phyloP scores from a whole-genome alignment of 371 early-diverging fungal species.

The Parasitella parasitica region DNA sequence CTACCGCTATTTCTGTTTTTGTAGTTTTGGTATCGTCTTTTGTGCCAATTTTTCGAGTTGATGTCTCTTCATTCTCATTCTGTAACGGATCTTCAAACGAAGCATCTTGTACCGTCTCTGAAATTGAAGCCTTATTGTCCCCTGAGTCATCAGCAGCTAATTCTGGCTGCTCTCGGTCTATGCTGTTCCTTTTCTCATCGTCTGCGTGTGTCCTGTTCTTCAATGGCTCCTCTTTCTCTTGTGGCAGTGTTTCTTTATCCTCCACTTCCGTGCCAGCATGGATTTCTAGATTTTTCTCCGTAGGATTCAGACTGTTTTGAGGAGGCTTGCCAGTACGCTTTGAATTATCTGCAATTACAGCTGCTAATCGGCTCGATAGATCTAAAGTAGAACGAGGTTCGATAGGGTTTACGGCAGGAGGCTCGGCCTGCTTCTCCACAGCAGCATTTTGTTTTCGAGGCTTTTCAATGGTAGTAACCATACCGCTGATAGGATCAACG shows the following conservation, averaged over 20 bases:
- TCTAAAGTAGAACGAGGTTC: constrained; percentile 30
- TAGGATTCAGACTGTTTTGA: background rate
- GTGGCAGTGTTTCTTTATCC: background rate
- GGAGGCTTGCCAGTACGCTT: background rate
- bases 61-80: background rate
- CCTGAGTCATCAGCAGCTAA: too few species aligned
- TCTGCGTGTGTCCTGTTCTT: background rate
- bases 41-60: too few species aligned
- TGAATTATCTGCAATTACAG: constrained; percentile 28
- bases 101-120: background rate
- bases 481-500: constrained; percentile 50
- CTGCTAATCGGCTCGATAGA: constrained; percentile 44
- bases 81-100: background rate
- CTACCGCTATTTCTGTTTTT: background rate
- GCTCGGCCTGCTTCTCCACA: background rate
- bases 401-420: constrained; percentile 1
- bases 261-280: background rate
- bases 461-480: constrained; percentile 44
- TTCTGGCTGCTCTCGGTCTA: background rate
- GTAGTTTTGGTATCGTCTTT: background rate
- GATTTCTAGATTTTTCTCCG: background rate
- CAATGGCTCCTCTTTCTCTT: background rate
- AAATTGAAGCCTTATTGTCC: background rate
- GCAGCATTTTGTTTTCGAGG: constrained; percentile 11
- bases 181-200: background rate